Base-by-base conservation (phyloP, 2,329 filamentous ascomycete species). In the Claviceps maximensis region DNA sequence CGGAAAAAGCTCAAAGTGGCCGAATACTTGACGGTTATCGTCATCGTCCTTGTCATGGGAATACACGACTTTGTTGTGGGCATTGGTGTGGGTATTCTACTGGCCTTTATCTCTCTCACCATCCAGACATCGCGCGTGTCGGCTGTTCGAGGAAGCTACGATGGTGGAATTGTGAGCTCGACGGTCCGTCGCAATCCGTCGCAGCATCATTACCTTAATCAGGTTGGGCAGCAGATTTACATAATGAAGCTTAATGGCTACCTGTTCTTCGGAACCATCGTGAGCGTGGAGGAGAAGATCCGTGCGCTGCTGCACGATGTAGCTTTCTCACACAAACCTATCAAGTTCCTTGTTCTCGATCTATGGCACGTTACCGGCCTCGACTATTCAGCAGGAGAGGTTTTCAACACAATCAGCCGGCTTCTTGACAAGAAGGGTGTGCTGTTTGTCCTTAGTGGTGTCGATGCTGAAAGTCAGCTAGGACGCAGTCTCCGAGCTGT, bases 261-360 rank as follows among this genome's bases (percentile, higher is more conserved):
- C 63, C 79, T 98, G n/a, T 98, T 98, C 74, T 98, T 98, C 60
- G 93, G 93, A 17, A 97, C 90, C 2, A 95, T 98, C 58, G 91
- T 96, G 51, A 89, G 88, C 48, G 91, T 98, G 0, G 93, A 98
- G 67, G 86, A 88, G 57, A 86, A 86, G 58, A 90, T 97, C 56
- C 81, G 90, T 23, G 81, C 77, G 4, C 72, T 97, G 33, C 83
- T 97, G 47, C 84, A 90, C 29, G 89, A 95, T 31, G 83, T 91
- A 56, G 79, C 83, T 2, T 97, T 96, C 64, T 73, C 75, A 27
- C 74, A 80, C 58, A 79, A 83, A 51, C 89, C 91, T 0, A 93
- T 97, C 64, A 85, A 88, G 58, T 98, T 89, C 65, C 74, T 98
- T 44, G 81, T 98, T 19, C 75, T 98, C 41, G 93, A 98, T 64